A percentile compares a stretch with the other conserved stretches of the same genome.
Conservation (phyloP, 2,329 filamentous ascomycete species). For the Sordariomycetes sp. region DNA sequence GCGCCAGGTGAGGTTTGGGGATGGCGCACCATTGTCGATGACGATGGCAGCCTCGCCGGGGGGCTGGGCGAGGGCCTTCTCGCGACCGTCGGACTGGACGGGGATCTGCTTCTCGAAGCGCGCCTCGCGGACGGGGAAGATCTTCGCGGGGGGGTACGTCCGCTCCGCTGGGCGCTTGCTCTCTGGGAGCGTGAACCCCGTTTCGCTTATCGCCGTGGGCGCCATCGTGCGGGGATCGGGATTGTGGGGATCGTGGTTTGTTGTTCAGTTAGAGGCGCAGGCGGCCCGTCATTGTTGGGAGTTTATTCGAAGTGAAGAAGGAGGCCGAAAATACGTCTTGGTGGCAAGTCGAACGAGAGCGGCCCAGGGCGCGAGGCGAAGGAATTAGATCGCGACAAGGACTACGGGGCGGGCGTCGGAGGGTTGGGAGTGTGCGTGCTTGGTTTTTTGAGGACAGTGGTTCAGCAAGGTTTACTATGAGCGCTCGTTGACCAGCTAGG, state of each 20-base stretch:
- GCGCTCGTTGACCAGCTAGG: background rate
- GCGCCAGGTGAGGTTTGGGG: background rate
- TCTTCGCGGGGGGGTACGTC: constrained; percentile 37
- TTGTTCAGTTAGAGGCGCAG: background rate
- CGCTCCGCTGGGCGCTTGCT: constrained; percentile 26
- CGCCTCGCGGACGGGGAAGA: constrained; percentile 49
- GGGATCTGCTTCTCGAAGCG: constrained; percentile 43
- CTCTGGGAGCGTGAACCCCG: constrained; percentile 19
- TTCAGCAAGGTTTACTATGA: background rate
- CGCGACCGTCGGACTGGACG: constrained; percentile 53
- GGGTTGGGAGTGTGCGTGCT: background rate
- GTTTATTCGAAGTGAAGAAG: background rate
- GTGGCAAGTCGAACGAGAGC: background rate
- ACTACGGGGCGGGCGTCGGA: background rate
- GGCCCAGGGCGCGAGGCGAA: background rate
- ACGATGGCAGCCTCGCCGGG: constrained; percentile 64
- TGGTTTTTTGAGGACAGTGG: background rate
- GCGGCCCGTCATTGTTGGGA: background rate
- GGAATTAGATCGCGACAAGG: background rate
- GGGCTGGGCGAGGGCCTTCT: constrained; percentile 45
- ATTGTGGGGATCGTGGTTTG: constrained; percentile 8
- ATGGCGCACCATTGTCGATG: constrained; percentile 79
- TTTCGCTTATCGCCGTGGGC: constrained; percentile 36
- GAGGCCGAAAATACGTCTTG: background rate
- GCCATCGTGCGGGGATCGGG: constrained; percentile 23